These are phyloP conservation scores for Halophytophthora polymorphica DNA, from an alignment of 352 stramenopile genomes.

Conservation along the genomic window DNA sequence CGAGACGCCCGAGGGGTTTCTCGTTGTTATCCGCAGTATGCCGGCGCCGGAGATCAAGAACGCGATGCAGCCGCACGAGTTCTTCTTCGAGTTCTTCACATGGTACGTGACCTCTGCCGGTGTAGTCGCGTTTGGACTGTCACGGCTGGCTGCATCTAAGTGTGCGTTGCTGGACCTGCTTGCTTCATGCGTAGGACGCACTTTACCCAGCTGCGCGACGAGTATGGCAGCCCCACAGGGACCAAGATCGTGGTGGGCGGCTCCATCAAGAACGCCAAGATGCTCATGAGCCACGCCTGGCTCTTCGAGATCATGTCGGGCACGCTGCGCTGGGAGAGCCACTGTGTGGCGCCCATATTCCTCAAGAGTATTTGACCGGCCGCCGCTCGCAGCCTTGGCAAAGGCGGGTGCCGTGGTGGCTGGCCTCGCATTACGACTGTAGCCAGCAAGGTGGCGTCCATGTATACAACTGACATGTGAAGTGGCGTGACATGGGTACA, in stretches of 20 bases:
- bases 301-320: constrained; percentile 66
- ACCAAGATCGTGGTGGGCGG: constrained; percentile 55
- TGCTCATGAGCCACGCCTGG: constrained; percentile 54
- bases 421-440: too few relatives aligned
- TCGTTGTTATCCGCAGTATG: constrained; percentile 60
- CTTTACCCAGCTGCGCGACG: constrained; percentile 54
- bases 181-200: constrained; percentile 30
- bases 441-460: too few relatives aligned
- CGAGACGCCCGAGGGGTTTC: constrained; percentile 51
- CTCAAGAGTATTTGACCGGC: constrained; percentile 24
- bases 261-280: constrained; percentile 47
- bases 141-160: not conserved
- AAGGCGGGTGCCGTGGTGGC: not conserved
- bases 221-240: constrained; percentile 25
- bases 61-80: constrained; percentile 39
- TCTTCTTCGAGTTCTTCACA: constrained; percentile 64
- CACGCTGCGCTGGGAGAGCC: constrained; percentile 57
- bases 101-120: constrained; percentile 27
- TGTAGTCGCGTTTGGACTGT: not conserved
- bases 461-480: too few relatives aligned
- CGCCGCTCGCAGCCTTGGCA: not conserved
- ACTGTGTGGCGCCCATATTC: constrained; percentile 45
- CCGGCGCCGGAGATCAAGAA: constrained; percentile 43
- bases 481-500: too few relatives aligned
- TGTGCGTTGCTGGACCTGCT: not conserved